Conservation (phyloP, 208 protist genomes). For the Blechomonas ayalai region DNA sequence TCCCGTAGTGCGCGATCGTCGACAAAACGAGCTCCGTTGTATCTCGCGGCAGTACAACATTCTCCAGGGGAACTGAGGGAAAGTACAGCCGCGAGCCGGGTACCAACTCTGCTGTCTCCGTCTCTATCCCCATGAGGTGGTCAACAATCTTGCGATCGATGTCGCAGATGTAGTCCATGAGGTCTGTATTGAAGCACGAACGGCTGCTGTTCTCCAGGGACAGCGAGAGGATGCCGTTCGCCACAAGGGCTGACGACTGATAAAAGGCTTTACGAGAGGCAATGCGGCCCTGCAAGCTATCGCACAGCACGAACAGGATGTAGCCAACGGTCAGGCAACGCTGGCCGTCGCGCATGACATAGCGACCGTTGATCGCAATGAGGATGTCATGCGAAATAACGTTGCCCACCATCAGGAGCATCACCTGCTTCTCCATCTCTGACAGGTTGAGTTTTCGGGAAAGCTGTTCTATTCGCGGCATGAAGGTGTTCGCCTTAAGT, state of each 20-base stretch:
- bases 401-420: slow-evolving; percentile 82
- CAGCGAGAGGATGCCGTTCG: slow-evolving; percentile 64
- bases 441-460: slow-evolving; percentile 54
- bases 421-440: slow-evolving; percentile 86
- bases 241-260: slow-evolving; percentile 64
- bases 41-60: slow-evolving; percentile 74
- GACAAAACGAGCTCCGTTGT: slow-evolving; percentile 78
- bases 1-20: slow-evolving; percentile 81
- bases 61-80: slow-evolving; percentile 61
- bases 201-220: slow-evolving; percentile 36
- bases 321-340: slow-evolving; percentile 82
- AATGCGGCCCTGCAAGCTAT: slow-evolving; percentile 77
- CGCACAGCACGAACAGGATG: slow-evolving; percentile 88
- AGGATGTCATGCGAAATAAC: slow-evolving; percentile 87
- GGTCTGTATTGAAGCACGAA: slow-evolving; percentile 83
- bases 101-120: slow-evolving; percentile 86
- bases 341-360: slow-evolving; percentile 80
- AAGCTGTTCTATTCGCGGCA: slow-evolving; percentile 86
- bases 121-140: slow-evolving; percentile 84
- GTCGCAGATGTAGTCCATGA: slow-evolving; percentile 89
- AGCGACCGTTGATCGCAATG: slow-evolving; percentile 82
- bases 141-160: slow-evolving; percentile 92
- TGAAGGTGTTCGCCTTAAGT: slow-evolving; percentile 24
- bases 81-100: slow-evolving; percentile 82
- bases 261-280: slow-evolving; percentile 82